These are phyloP conservation scores for Hyaloscypha variabilis DNA, from an alignment of 495 filamentous ascomycete genomes.

Conservation along the genomic window DNA sequence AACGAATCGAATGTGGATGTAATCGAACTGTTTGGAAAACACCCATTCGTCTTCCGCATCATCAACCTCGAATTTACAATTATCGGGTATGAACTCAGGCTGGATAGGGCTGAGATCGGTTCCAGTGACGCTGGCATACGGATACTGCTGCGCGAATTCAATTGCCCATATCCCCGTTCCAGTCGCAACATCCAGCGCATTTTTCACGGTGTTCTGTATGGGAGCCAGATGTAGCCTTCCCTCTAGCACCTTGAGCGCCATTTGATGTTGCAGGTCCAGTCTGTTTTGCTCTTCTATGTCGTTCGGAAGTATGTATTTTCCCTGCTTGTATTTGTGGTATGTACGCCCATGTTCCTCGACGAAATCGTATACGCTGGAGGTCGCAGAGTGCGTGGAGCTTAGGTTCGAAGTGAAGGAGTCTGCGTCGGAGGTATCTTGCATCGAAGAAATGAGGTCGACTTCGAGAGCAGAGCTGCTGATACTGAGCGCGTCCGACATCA, in stretches of 20 bases:
- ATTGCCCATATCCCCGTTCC: constrained; percentile 56
- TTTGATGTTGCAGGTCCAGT: constrained; percentile 44
- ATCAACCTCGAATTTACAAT: constrained; percentile 54
- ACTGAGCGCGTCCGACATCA: background rate
- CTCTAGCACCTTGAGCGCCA: constrained; percentile 49
- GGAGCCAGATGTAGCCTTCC: constrained; percentile 48
- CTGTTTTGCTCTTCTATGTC: background rate
- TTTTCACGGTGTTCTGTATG: constrained; percentile 31
- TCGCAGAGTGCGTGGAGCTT: background rate
- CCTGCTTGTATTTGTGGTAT: background rate
- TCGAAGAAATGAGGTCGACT: background rate
- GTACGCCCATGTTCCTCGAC: constrained; percentile 2
- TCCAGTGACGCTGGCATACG: constrained; percentile 37
- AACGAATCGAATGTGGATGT: constrained; percentile 55
- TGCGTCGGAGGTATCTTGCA: background rate
- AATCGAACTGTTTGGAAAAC: constrained; percentile 43
- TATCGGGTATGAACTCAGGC: constrained; percentile 36
- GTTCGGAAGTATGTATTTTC: background rate
- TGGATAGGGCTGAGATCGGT: constrained; percentile 53
- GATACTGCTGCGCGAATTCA: constrained; percentile 38
- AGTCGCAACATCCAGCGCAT: constrained; percentile 55
- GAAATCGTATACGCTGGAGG: background rate
- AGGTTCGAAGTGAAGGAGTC: background rate
- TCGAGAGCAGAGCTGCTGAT: background rate
- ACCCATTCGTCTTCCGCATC: constrained; percentile 48